Evolutionary conservation across 371 early-diverging fungal genomes (phyloP).

Genomic region (Mycotypha africana): DNA sequence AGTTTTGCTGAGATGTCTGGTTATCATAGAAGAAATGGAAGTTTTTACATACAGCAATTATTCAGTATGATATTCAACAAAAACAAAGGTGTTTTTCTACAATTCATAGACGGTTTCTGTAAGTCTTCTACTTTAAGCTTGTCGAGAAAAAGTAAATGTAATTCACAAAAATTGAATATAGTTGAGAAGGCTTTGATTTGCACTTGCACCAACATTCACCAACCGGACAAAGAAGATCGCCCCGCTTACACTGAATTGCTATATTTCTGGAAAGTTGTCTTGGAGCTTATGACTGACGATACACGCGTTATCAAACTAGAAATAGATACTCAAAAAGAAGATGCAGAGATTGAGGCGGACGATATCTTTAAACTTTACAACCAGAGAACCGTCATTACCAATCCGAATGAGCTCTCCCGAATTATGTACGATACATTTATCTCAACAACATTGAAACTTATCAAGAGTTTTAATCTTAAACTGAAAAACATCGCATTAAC

Average conservation of each 20-base stretch:
- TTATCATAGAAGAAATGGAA: conserved; percentile 34
- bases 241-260: conserved; percentile 25
- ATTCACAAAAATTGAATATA: conserved; percentile 11
- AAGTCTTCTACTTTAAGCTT: too few species aligned
- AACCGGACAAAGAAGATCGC: conserved; percentile 4
- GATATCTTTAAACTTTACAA: background rate
- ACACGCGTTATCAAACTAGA: background rate
- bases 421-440: conserved; percentile 34
- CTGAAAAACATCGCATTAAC: too few species aligned
- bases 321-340: background rate
- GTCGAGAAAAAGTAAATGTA: background rate
- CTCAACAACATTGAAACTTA: conserved; percentile 14
- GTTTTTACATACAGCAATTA: conserved; percentile 41
- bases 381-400: background rate
- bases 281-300: background rate
- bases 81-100: conserved; percentile 40
- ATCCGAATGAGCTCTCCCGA: conserved; percentile 2
- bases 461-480: conserved; percentile 30
- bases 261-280: conserved; percentile 35
- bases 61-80: conserved; percentile 48
- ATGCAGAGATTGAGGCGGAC: background rate
- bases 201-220: conserved; percentile 35
- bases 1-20: conserved; percentile 35
- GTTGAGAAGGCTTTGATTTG: conserved; percentile 56
- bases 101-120: conserved; percentile 44